Evolutionary conservation across 2,329 filamentous ascomycete genomes (phyloP).

Genomic region (Sclerotiophoma versabilis): DNA sequence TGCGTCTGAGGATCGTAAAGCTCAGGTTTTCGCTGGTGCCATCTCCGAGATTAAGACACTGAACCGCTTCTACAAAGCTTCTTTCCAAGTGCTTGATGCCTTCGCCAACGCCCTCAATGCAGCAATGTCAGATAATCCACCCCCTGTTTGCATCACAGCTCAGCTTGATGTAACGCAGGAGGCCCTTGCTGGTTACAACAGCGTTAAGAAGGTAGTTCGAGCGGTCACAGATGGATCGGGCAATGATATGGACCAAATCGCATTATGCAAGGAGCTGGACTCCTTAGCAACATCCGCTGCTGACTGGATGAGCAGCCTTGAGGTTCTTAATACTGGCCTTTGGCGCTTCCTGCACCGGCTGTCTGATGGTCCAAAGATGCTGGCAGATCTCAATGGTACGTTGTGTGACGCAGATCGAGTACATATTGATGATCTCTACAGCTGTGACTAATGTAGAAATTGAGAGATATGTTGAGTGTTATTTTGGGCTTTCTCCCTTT

Average conservation of each 20-base stretch:
- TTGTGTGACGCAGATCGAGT: neutral
- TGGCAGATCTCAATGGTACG: constrained; percentile 4
- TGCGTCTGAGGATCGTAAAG: neutral
- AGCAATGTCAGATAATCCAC: neutral
- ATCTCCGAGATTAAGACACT: constrained; percentile 8
- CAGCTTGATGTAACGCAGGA: constrained; percentile 4
- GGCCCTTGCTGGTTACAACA: neutral
- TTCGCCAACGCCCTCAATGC: neutral
- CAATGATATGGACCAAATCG: neutral
- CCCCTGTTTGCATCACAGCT: neutral
- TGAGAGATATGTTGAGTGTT: too few species aligned
- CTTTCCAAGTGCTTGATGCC: neutral
- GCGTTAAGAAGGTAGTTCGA: constrained; percentile 1
- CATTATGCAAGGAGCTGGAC: constrained; percentile 4
- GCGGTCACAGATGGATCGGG: neutral
- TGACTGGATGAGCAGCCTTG: constrained; percentile 1
- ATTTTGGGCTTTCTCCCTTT: too few species aligned
- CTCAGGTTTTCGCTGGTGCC: neutral
- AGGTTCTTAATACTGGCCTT: neutral
- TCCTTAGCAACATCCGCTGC: neutral
- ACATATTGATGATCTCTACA: neutral
- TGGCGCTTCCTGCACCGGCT: constrained; percentile 6
- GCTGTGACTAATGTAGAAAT: neutral
- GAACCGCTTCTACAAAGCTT: constrained; percentile 4
- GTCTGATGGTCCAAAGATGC: constrained; percentile 11